phyloP scores from a whole-genome alignment of 192 early-diverging fungal species.

The Coemansia sp. region DNA sequence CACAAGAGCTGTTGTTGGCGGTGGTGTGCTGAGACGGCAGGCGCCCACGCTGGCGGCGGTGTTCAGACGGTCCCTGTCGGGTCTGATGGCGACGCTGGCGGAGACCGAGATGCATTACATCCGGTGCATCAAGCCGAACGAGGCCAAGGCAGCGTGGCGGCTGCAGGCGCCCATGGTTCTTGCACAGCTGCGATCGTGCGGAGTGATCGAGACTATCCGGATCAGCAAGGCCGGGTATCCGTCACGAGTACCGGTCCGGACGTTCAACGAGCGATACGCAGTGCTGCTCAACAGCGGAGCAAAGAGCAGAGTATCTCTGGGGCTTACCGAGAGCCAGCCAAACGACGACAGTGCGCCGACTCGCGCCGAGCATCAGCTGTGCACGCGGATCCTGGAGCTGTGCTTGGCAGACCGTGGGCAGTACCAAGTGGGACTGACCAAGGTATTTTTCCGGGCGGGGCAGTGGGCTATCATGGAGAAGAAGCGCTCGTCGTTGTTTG shows the following conservation, averaged over 20 bases:
- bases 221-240: conserved; percentile 98
- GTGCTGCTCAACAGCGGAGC: conserved; percentile 26
- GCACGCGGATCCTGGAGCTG: conserved; percentile 63
- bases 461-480: conserved; percentile 77
- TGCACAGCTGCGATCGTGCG: conserved; percentile 93
- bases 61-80: conserved; percentile 75
- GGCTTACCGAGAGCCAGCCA: background rate
- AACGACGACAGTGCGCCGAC: conserved; percentile 39
- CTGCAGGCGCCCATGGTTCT: conserved; percentile 97
- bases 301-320: background rate
- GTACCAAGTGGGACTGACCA: conserved; percentile 93
- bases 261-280: conserved; percentile 85
- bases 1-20: conserved; percentile 7
- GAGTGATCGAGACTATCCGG: conserved; percentile 98
- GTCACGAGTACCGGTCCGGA: conserved; percentile 82
- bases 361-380: conserved; percentile 63
- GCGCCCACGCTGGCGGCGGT: conserved; percentile 55
- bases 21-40: conserved; percentile 37
- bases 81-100: conserved; percentile 92
- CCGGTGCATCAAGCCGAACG: conserved; percentile 99
- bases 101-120: conserved; percentile 95
- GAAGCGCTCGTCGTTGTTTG: conserved; percentile 79
- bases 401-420: conserved; percentile 76
- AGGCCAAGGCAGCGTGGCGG: conserved; percentile 84
- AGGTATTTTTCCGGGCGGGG: conserved; percentile 99